Percentiles rank a stretch among this genome's conserved stretches.
These are phyloP conservation scores for Tuber indicum DNA, from an alignment of 495 filamentous ascomycete species.

Conservation along the genomic window DNA sequence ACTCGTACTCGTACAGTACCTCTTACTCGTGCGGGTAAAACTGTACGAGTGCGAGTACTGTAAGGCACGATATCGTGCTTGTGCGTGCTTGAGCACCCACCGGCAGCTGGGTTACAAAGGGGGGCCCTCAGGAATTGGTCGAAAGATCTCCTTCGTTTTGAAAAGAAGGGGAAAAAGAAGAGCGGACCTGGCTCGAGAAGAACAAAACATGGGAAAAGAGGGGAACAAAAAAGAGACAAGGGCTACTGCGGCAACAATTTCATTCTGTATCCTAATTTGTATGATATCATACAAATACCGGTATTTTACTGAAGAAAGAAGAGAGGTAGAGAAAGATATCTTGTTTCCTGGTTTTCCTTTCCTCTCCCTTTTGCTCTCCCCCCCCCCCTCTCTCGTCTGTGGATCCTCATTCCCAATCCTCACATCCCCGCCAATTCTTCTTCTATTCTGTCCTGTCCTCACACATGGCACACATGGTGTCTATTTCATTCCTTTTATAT, in stretches of 20 bases:
- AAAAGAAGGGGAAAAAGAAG: no score
- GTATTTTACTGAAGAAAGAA: background rate
- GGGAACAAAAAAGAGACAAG: no score
- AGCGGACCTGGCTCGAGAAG: no score
- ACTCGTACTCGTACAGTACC: no score
- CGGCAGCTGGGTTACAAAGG: background rate
- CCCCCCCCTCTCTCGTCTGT: conserved; percentile 2
- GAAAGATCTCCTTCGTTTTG: no score
- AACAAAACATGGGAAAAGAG: no score
- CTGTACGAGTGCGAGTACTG: background rate
- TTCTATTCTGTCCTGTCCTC: background rate
- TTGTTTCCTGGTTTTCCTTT: conserved; percentile 21
- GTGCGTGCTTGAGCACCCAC: background rate
- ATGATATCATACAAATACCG: background rate
- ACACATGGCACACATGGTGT: background rate
- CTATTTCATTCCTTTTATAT: conserved; percentile 25
- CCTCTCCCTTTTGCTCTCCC: conserved; percentile 20
- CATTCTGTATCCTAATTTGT: no score
- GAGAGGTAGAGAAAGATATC: background rate
- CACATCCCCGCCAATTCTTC: background rate
- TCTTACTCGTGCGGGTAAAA: background rate
- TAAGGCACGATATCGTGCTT: background rate
- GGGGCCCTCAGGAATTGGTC: background rate
- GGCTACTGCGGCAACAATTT: no score
- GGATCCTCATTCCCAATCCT: conserved; percentile 26